phyloP scores from a whole-genome alignment of 1,284 basidiomycete species.

The Trichosporon inkin region DNA sequence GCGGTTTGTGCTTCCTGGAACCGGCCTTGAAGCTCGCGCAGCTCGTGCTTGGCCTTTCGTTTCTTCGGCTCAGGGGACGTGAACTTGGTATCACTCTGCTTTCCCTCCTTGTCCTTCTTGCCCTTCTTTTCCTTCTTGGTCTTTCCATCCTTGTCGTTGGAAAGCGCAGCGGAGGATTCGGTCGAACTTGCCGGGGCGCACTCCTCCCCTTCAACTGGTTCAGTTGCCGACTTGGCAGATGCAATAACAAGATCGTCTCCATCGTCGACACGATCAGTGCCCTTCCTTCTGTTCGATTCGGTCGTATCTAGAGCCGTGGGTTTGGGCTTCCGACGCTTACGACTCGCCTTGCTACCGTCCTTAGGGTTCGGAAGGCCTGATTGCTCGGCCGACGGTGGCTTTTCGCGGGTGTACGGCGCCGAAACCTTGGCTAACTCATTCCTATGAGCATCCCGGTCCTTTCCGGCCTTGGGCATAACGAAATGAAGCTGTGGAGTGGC shows the following conservation, averaged over 20 bases:
- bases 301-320: not conserved
- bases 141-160: not conserved
- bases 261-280: too few species aligned
- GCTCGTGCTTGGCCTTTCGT: slow-evolving; percentile 10
- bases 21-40: not conserved
- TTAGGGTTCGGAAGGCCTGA: not conserved
- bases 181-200: too few species aligned
- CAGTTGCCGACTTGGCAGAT: too few species aligned
- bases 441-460: not conserved
- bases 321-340: not conserved
- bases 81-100: not conserved
- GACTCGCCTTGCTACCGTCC: not conserved
- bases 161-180: too few species aligned
- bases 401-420: not conserved
- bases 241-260: too few species aligned
- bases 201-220: too few species aligned
- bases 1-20: not conserved
- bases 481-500: not conserved
- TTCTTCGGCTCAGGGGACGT: slow-evolving; percentile 10
- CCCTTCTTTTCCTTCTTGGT: not conserved
- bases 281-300: not conserved
- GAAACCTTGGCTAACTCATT: not conserved
- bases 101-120: slow-evolving; percentile 12
- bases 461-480: slow-evolving; percentile 13
- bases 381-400: not conserved